Percentiles rank a stretch among this genome's conserved stretches.
These are phyloP conservation scores for Microsporum canis DNA, from an alignment of 2,329 filamentous ascomycete species.

Conservation along the genomic window DNA sequence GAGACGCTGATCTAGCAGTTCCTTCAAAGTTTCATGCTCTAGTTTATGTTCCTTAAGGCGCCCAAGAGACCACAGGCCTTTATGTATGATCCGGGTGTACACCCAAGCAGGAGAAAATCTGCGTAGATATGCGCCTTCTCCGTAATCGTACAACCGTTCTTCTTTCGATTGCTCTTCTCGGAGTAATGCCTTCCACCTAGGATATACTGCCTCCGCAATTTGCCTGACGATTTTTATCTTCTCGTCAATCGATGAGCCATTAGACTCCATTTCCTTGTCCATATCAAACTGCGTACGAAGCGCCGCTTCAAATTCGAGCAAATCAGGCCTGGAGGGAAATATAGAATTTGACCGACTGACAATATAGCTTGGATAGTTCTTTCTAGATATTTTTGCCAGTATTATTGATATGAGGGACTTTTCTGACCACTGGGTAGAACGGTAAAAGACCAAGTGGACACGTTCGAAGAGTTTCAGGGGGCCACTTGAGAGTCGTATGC, in stretches of 20 bases:
- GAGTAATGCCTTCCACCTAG: slow-evolving; percentile 66
- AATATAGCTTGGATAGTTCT: slow-evolving; percentile 82
- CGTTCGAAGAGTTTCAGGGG: slow-evolving; percentile 78
- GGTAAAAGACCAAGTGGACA: slow-evolving; percentile 90
- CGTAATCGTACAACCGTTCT: slow-evolving; percentile 61
- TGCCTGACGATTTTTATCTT: slow-evolving; percentile 57
- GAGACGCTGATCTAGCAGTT: slow-evolving; percentile 66
- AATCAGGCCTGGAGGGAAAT: slow-evolving; percentile 60
- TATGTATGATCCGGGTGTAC: slow-evolving; percentile 86
- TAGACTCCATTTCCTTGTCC: slow-evolving; percentile 71
- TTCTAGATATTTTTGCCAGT: slow-evolving; percentile 72
- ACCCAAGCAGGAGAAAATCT: slow-evolving; percentile 86
- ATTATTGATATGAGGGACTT: slow-evolving; percentile 94
- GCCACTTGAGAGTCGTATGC: slow-evolving; percentile 63
- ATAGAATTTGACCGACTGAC: slow-evolving; percentile 85
- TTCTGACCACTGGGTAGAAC: slow-evolving; percentile 93
- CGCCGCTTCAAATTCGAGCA: slow-evolving; percentile 83
- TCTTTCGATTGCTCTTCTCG: slow-evolving; percentile 68
- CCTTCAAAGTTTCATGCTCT: slow-evolving; percentile 62
- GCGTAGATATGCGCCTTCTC: slow-evolving; percentile 79
- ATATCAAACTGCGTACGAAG: slow-evolving; percentile 70
- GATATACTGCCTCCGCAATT: slow-evolving; percentile 62
- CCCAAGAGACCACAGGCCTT: slow-evolving; percentile 66
- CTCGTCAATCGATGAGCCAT: slow-evolving; percentile 54
- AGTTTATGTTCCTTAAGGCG: slow-evolving; percentile 68